A percentile compares a stretch with the other conserved stretches of the same genome.
Conservation (phyloP, 345 rosid species). For the Chamaenerion angustifolium region DNA sequence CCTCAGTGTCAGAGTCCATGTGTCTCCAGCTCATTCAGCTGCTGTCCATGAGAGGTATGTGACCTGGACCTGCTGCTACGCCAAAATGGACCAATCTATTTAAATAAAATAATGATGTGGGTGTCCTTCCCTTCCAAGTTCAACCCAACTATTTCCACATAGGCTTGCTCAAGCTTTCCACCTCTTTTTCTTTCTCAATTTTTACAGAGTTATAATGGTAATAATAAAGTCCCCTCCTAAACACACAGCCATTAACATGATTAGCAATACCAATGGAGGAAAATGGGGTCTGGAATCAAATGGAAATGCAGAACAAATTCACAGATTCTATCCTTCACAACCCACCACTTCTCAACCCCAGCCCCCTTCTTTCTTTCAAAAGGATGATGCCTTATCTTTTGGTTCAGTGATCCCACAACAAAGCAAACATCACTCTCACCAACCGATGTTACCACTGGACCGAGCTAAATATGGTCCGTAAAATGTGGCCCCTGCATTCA, state of each 20-base stretch:
- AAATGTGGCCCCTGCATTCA: no score
- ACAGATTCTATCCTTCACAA: slow-evolving; percentile 22
- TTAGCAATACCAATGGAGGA: slow-evolving; percentile 21
- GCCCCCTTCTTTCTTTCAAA: slow-evolving; percentile 8
- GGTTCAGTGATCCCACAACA: slow-evolving; percentile 2
- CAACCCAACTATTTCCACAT: no score
- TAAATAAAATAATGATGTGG: no score
- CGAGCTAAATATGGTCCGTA: slow-evolving; percentile 2
- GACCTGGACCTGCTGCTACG: slow-evolving; percentile 11
- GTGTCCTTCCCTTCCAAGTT: no score
- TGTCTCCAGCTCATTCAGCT: slow-evolving; percentile 34
- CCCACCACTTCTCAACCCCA: background rate
- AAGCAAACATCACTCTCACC: background rate
- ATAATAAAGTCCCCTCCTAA: no score
- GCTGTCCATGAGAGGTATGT: slow-evolving; percentile 32
- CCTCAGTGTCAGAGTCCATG: slow-evolving; percentile 44
- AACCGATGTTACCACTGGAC: background rate
- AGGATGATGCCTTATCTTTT: slow-evolving; percentile 7
- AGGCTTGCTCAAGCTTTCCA: no score
- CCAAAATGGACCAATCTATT: slow-evolving; percentile 8
- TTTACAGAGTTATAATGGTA: no score
- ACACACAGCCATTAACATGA: no score
- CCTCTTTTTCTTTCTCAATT: no score
- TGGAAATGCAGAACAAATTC: slow-evolving; percentile 28
- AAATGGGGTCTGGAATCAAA: slow-evolving; percentile 12